Evolutionary conservation across 257 asterid genomes (phyloP).

Genomic region (Lithospermum erythrorhizon): DNA sequence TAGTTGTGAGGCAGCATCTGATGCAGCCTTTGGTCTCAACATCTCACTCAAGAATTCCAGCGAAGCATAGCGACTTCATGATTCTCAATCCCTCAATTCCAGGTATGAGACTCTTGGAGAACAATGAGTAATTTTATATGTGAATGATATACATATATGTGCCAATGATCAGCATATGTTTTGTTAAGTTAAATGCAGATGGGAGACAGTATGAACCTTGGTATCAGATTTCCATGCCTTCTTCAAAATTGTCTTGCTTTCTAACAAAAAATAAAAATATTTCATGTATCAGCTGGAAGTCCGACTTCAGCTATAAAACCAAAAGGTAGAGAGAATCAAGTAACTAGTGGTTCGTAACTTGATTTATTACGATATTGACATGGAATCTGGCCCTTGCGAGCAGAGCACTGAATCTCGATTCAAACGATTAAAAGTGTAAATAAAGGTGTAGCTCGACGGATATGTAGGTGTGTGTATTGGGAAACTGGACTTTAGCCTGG

Average conservation of each 20-base stretch:
- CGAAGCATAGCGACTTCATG: conserved; percentile 31
- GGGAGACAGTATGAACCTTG: neutral
- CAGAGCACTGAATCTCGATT: conserved; percentile 39
- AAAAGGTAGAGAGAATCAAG: conserved; percentile 30
- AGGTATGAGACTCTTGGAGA: conserved; percentile 29
- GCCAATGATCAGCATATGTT: neutral
- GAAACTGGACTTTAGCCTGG: neutral
- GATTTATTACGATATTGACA: conserved; percentile 58
- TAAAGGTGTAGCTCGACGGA: neutral
- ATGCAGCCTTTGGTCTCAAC: conserved; percentile 27
- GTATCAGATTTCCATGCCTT: neutral
- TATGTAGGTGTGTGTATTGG: conserved; percentile 1
- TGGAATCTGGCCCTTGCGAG: conserved; percentile 59
- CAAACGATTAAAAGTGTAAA: conserved; percentile 59
- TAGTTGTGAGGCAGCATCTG: conserved; percentile 20
- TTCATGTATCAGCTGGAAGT: conserved; percentile 37
- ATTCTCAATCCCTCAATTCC: conserved; percentile 64
- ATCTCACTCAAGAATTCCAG: conserved; percentile 24
- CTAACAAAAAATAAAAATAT: neutral
- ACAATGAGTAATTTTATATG: too few species aligned
- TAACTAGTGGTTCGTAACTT: conserved; percentile 60
- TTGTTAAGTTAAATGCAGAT: neutral
- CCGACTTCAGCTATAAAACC: conserved; percentile 48
- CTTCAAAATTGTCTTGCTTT: neutral
- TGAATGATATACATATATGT: neutral